These are phyloP conservation scores for Aspergillus asperescens DNA, from an alignment of 495 filamentous ascomycete species.

Conservation along the genomic window DNA sequence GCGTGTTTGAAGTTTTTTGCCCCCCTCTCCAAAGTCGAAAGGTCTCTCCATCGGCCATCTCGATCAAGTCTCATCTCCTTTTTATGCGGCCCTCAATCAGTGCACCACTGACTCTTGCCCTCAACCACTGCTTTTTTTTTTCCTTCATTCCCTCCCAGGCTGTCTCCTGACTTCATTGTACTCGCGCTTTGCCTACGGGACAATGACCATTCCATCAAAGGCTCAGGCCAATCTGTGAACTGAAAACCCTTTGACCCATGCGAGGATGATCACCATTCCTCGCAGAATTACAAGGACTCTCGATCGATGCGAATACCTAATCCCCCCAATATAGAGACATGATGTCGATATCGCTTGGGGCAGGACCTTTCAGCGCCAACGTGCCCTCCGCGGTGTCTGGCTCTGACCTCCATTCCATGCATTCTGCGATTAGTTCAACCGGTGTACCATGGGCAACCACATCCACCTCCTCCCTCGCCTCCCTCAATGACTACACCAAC, in stretches of 20 bases:
- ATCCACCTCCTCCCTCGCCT: constrained; percentile 36
- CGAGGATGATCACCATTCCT: constrained; percentile 33
- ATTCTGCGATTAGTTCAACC: constrained; percentile 36
- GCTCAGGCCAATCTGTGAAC: constrained; percentile 7
- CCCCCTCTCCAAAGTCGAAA: not conserved
- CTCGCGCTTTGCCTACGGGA: constrained; percentile 5
- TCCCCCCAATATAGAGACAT: constrained; percentile 30
- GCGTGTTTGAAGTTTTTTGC: not conserved
- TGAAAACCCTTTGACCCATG: constrained; percentile 6
- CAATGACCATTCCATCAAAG: constrained; percentile 2
- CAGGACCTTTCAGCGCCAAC: constrained; percentile 20
- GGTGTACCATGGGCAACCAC: constrained; percentile 28
- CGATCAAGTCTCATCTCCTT: not conserved
- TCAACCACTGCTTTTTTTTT: constrained; percentile 6
- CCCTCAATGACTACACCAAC: constrained; percentile 42
- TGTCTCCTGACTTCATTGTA: constrained; percentile 9
- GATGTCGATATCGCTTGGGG: constrained; percentile 28
- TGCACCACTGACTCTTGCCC: not conserved
- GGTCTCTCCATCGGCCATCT: not conserved
- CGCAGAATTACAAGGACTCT: constrained; percentile 20
- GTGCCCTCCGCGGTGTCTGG: constrained; percentile 27
- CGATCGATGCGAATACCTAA: constrained; percentile 24
- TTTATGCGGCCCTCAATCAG: not conserved
- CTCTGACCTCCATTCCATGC: constrained; percentile 38
- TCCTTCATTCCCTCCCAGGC: constrained; percentile 4